These are phyloP conservation scores for Phytophthora capsici DNA, from an alignment of 352 stramenopile species.

Conservation along the genomic window DNA sequence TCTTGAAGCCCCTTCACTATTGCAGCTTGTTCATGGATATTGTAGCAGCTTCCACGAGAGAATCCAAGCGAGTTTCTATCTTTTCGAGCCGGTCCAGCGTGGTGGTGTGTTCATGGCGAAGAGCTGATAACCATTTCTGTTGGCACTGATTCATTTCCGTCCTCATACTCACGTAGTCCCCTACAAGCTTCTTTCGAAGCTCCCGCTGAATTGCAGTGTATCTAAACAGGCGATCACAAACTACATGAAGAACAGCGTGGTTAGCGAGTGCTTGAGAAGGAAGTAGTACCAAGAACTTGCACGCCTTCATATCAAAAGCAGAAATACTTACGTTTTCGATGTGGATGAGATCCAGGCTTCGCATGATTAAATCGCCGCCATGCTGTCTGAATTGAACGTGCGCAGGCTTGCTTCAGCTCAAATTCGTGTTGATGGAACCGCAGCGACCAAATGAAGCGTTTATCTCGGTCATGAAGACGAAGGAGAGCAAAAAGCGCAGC, in stretches of 20 bases:
- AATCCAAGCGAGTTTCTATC: conserved; percentile 55
- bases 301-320: too few species aligned
- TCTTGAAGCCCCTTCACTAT: conserved; percentile 7
- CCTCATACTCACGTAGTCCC: conserved; percentile 48
- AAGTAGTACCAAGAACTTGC: too few species aligned
- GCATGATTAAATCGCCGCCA: conserved; percentile 47
- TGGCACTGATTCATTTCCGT: conserved; percentile 53
- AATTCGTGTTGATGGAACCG: conserved; percentile 49
- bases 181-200: conserved; percentile 53
- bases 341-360: conserved; percentile 2
- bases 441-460: conserved; percentile 64
- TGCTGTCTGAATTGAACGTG: conserved; percentile 64
- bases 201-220: conserved; percentile 49
- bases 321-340: conserved; percentile 36
- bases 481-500: conserved; percentile 72
- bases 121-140: conserved; percentile 50
- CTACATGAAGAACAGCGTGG: conserved; percentile 6
- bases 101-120: conserved; percentile 51
- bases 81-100: conserved; percentile 47
- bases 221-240: conserved; percentile 41
- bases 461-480: conserved; percentile 59
- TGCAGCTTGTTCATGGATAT: conserved; percentile 11
- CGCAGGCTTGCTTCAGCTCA: conserved; percentile 51
- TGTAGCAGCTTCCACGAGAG: conserved; percentile 31
- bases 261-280: too few species aligned